A percentile compares a stretch with the other conserved stretches of the same genome.
These are phyloP conservation scores for Stagonosporopsis chrysanthemi DNA, from an alignment of 2,329 filamentous ascomycete genomes.

Conservation along the genomic window DNA sequence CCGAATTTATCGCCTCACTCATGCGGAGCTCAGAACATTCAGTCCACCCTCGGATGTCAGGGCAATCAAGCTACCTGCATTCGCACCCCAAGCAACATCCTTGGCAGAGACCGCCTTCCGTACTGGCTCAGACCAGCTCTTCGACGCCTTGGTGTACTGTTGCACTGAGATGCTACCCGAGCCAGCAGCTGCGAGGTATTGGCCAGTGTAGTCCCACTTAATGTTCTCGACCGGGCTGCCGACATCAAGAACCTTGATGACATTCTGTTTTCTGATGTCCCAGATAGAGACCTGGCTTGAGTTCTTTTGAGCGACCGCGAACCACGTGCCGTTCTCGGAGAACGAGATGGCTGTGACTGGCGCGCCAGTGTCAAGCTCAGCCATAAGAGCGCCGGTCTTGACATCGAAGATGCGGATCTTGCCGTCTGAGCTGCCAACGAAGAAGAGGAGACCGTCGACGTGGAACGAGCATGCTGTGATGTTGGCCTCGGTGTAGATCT, in stretches of 20 bases:
- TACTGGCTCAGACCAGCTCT: constrained; percentile 88
- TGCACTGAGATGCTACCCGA: constrained; percentile 83
- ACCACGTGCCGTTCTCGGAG: constrained; percentile 97
- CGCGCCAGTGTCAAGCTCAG: constrained; percentile 70
- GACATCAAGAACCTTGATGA: constrained; percentile 84
- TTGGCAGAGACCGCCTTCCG: constrained; percentile 76
- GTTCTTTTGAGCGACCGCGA: constrained; percentile 80
- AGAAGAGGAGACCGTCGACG: constrained; percentile 94
- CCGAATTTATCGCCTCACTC: background rate
- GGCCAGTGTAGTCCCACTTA: constrained; percentile 93
- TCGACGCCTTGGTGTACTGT: constrained; percentile 85
- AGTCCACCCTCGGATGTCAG: constrained; percentile 79
- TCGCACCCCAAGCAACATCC: constrained; percentile 78
- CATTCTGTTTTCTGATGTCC: constrained; percentile 85
- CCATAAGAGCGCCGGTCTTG: constrained; percentile 77
- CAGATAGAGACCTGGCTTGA: constrained; percentile 85
- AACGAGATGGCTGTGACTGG: constrained; percentile 81
- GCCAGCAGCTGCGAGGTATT: constrained; percentile 86
- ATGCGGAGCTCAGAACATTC: constrained; percentile 66
- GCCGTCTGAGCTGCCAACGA: constrained; percentile 79
- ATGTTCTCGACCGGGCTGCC: constrained; percentile 79
- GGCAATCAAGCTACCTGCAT: constrained; percentile 76
- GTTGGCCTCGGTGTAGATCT: constrained; percentile 80
- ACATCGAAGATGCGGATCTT: constrained; percentile 90
- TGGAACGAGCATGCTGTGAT: constrained; percentile 86